phyloP scores from a whole-genome alignment of 192 early-diverging fungal genomes.

The Rhizoclosmatium globosum region DNA sequence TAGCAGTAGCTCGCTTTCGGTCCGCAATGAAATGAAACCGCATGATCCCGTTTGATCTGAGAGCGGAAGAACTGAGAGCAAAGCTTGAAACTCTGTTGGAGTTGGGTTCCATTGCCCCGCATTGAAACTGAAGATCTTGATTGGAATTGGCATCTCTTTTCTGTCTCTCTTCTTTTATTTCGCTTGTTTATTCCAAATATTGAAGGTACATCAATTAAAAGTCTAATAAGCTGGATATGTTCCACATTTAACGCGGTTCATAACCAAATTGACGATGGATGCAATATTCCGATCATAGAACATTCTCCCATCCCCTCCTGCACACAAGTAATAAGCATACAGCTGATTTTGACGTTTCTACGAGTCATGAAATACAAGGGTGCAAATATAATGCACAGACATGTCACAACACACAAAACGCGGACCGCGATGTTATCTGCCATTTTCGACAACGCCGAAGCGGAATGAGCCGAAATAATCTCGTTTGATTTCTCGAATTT shows the following conservation, averaged over 20 bases:
- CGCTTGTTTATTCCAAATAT: not conserved
- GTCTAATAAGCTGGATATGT: conserved; percentile 1
- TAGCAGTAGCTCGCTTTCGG: conserved; percentile 3
- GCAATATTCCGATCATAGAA: conserved; percentile 31
- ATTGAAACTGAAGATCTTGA: not conserved
- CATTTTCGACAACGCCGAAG: conserved; percentile 35
- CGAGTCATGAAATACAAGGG: conserved; percentile 38
- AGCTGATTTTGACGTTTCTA: conserved; percentile 24
- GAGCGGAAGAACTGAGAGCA: conserved; percentile 1
- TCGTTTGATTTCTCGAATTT: conserved; percentile 41
- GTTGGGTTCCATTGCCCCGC: not conserved
- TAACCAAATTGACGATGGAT: conserved; percentile 3
- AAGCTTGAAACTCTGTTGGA: not conserved
- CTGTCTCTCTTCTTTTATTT: not conserved
- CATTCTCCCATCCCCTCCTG: not conserved
- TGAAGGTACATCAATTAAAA: too few species aligned
- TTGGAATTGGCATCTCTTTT: not conserved
- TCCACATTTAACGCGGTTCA: not conserved
- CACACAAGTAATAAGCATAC: conserved; percentile 27
- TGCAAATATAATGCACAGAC: conserved; percentile 55
- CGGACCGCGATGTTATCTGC: conserved; percentile 32
- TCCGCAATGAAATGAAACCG: conserved; percentile 23
- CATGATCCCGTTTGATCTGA: conserved; percentile 1
- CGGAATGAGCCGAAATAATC: conserved; percentile 39
- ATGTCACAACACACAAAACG: conserved; percentile 51